Evolutionary conservation across 2,329 filamentous ascomycete species (phyloP), one percentile per base, ranked within the genome.

Genomic region (Talaromyces marneffei): DNA sequence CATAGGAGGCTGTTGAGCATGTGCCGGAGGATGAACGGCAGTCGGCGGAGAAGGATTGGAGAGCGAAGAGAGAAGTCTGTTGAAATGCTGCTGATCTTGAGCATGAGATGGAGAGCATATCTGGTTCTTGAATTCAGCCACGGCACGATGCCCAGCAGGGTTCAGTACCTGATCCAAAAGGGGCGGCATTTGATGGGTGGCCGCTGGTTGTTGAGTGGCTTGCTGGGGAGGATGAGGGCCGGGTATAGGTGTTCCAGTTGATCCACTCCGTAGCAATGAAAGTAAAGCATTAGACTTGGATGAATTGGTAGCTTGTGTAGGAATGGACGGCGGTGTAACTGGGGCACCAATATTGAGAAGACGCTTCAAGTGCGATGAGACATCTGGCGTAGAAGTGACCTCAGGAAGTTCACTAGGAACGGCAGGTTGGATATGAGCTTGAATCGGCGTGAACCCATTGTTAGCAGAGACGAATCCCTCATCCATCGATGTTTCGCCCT

Each of bases 401-500:
- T 77, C 76, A 35, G 77, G 74, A 31, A 78, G 66, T 57, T 78
- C 74, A 62, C 73, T 79, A 20, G 73, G 66, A 48, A 64, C 66
- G 27, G 66, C 68, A 65, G 68, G 60, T 46, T 70, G 66, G 6
- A 65, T 60, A 50, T 64, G 63, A 23, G 59, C 52, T 53, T 66
- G 64, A 27, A 65, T 64, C 12, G 68, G 65, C 16, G 66, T 66
- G 25, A 62, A 62, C 33, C 58, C 63, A 20, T 65, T 64, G 55
- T 68, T 69, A 23, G 64, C 63, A 29, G 66, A 63, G 37, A 64
- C 48, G 35, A 59, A 62, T 33, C 65, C 68, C 58, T 89, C 86
- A 59, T 90, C 87, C 70, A 89, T 85, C 6, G 85, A 85, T 57
- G 82, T 74, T 39, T 79, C 78, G 14, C 80, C 76, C 12, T 80